These are phyloP conservation scores for Quercus alba DNA, from an alignment of 306 rosid genomes.

Conservation along the genomic window DNA sequence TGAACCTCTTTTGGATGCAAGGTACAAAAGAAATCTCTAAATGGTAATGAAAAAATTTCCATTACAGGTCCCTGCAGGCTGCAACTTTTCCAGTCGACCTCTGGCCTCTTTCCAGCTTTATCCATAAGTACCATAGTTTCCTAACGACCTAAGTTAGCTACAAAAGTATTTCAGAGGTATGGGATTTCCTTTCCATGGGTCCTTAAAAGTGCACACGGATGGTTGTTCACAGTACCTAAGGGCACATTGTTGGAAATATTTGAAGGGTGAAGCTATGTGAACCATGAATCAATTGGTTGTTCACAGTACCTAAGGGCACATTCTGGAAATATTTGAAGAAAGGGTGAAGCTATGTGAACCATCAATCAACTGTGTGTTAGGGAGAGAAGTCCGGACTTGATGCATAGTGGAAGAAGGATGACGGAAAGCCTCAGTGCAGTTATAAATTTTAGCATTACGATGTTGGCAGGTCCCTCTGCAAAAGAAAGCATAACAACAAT, in stretches of 20 bases:
- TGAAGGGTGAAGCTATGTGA: conserved; percentile 27
- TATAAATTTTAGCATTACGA: conserved; percentile 27
- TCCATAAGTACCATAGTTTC: neutral
- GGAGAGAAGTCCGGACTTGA: conserved; percentile 29
- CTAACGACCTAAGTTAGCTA: neutral
- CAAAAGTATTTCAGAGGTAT: conserved; percentile 34
- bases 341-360: conserved; percentile 14
- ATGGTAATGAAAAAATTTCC: neutral
- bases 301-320: conserved; percentile 27
- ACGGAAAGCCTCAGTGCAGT: conserved; percentile 24
- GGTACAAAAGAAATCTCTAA: neutral
- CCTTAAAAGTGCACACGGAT: conserved; percentile 11
- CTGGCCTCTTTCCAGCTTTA: neutral
- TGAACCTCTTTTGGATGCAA: neutral
- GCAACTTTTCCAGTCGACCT: neutral
- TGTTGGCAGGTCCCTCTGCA: conserved; percentile 44
- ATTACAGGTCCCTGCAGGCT: neutral
- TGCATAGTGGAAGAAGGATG: conserved; percentile 16
- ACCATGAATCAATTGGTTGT: neutral
- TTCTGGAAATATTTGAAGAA: conserved; percentile 31
- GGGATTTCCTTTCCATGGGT: conserved; percentile 27
- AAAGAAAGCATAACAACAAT: conserved; percentile 15
- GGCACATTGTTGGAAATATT: conserved; percentile 33
- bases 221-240: conserved; percentile 25
- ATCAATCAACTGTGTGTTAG: conserved; percentile 23